Evolutionary conservation across 2,329 filamentous ascomycete genomes (phyloP), one percentile per base, ranked within the genome.

Genomic region (Cladosporium cucumerinum): DNA sequence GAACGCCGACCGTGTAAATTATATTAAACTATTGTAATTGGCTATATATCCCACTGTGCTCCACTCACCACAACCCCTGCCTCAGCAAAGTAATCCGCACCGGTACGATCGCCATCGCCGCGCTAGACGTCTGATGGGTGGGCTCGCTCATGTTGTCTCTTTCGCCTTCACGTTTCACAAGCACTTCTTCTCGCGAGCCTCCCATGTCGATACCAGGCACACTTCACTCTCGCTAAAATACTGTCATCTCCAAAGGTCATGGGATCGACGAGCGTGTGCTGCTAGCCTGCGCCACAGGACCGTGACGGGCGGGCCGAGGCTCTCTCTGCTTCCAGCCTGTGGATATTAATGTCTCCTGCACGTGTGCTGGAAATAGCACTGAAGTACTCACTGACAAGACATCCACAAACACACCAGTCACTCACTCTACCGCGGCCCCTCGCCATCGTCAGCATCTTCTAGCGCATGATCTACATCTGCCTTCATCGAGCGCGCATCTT

Each of bases 81-180:
- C 39, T 46, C 39, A 46, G n/a, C 39, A 46, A 12, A 46, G 18
- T 54, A 54, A 21, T 12, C 7, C 25, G 28, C 51, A 12, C 51
- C 51, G n/a, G 5, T 30, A 28, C 18, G 26, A 54, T 39, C 32
- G 54, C 30, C 28, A 34, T 26, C 46, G 34, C 51, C 51, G 51
- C 51, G 51, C 51, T 54, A 32, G 18, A 21, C 51, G 51, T 30
- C 21, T n/a, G 26, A 54, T 30, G 32, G 25, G 51, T 32, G 51
- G 51, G 51, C 51, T 54, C 39, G 39, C 14, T 46, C 39, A 16
- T 54, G 18, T 32, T 30, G 26, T 54, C 23, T 54, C 23, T 12
- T 14, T 57, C 14, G 32, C 36, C 57, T 60, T 60, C 57, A 60
- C 39, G 59, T 61, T 61, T 61, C 59, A 61, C 39, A 3, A 46